Percentiles rank a stretch among this genome's conserved stretches.
These are phyloP conservation scores for Claviceps sp. DNA, from an alignment of 2,329 filamentous ascomycete genomes.

Conservation along the genomic window DNA sequence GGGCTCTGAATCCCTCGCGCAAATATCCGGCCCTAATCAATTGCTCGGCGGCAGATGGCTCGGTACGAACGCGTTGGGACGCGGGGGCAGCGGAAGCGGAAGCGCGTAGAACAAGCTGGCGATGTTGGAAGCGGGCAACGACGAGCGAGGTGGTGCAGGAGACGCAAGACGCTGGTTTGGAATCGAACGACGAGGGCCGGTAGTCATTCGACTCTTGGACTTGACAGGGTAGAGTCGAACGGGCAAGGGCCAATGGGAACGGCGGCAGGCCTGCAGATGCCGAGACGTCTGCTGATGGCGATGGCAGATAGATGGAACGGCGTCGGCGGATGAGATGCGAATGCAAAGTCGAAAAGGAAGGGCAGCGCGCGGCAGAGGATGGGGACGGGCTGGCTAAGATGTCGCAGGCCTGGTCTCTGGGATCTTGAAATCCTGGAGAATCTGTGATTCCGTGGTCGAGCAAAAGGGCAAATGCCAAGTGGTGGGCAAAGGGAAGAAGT, in stretches of 20 bases:
- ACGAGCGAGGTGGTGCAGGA: slow-evolving; percentile 1
- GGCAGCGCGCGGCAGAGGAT: background rate
- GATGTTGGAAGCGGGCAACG: background rate
- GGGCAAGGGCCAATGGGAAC: slow-evolving; percentile 1
- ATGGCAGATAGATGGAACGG: slow-evolving; percentile 3
- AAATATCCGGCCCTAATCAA: background rate
- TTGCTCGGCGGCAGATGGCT: background rate
- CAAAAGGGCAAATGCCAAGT: no score
- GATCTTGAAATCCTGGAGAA: no score
- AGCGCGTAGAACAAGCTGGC: slow-evolving; percentile 1
- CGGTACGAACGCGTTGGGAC: background rate
- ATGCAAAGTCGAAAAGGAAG: background rate
- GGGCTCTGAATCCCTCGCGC: background rate
- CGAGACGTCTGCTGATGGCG: slow-evolving; percentile 2
- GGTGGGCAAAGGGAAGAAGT: no score
- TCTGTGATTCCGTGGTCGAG: no score
- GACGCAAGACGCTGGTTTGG: slow-evolving; percentile 2
- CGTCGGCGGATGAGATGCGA: background rate
- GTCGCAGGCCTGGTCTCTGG: no score
- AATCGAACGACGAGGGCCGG: slow-evolving; percentile 6
- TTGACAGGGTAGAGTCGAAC: slow-evolving; percentile 5
- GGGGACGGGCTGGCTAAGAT: background rate
- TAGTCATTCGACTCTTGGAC: slow-evolving; percentile 4
- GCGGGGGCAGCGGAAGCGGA: background rate
- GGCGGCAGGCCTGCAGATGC: background rate